phyloP scores from a whole-genome alignment of 2,329 filamentous ascomycete species.

The Paecilomyces formosus region DNA sequence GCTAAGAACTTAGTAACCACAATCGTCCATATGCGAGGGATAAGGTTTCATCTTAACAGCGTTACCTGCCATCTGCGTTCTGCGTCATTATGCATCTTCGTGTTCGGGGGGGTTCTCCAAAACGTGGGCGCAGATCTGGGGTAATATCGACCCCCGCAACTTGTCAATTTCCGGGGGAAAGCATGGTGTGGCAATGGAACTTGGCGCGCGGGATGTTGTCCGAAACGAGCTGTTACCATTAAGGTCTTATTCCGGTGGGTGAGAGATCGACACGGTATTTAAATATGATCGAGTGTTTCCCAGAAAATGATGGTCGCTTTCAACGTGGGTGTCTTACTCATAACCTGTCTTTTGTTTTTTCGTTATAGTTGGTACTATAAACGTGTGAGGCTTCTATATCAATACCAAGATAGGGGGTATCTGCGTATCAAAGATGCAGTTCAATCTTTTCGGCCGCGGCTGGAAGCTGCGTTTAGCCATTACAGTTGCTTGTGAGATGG shows the following conservation, averaged over 20 bases:
- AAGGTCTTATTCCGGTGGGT: not conserved
- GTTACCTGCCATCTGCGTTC: not conserved
- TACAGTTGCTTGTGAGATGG: constrained; percentile 6
- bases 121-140: not conserved
- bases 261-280: not conserved
- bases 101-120: not conserved
- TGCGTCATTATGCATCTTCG: not conserved
- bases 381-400: not conserved
- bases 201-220: not conserved
- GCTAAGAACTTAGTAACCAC: not conserved
- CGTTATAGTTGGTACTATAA: not conserved
- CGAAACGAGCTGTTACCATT: not conserved
- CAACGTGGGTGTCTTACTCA: not conserved
- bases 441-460: constrained; percentile 4
- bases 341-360: not conserved
- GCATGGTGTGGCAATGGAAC: not conserved
- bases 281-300: not conserved
- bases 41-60: not conserved
- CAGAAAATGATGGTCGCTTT: not conserved
- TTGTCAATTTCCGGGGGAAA: not conserved
- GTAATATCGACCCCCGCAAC: not conserved
- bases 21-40: not conserved
- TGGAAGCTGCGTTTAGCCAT: constrained; percentile 5
- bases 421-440: constrained; percentile 2
- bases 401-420: not conserved